phyloP scores from a whole-genome alignment of 495 filamentous ascomycete genomes.

The Pyrenopolyporus hunteri region DNA sequence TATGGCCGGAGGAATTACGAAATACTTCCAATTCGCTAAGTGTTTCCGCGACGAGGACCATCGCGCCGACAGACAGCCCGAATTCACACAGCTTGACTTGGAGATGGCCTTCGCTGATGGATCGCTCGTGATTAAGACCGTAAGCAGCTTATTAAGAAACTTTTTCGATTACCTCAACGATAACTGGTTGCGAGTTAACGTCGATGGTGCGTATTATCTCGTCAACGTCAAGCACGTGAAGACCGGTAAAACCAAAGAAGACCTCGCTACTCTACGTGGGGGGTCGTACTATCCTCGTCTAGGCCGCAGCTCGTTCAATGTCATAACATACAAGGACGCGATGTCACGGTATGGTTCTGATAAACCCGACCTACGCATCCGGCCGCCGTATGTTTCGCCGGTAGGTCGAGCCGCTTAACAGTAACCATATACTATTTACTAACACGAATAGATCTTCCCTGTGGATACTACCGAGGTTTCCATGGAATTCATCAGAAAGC shows the following conservation, averaged over 20 bases:
- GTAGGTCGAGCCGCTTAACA: constrained; percentile 40
- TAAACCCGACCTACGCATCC: constrained; percentile 83
- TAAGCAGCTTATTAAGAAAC: neutral
- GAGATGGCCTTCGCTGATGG: constrained; percentile 86
- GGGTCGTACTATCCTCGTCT: neutral
- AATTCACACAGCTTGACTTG: constrained; percentile 97
- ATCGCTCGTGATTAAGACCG: constrained; percentile 59
- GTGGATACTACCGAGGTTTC: constrained; percentile 63
- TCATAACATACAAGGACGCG: constrained; percentile 72
- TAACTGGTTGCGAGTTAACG: neutral
- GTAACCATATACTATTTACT: constrained; percentile 5
- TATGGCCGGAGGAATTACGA: constrained; percentile 83
- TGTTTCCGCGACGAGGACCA: constrained; percentile 97
- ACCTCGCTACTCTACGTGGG: no score
- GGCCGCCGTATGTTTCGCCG: constrained; percentile 31
- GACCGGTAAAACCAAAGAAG: neutral
- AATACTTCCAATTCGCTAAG: constrained; percentile 90
- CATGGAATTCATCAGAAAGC: constrained; percentile 70
- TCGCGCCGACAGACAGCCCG: constrained; percentile 90
- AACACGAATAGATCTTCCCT: constrained; percentile 60
- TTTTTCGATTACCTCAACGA: neutral
- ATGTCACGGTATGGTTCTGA: constrained; percentile 86
- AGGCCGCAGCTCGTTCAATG: constrained; percentile 2
- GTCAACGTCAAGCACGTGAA: neutral
- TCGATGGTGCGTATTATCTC: constrained; percentile 10